These are phyloP conservation scores for Alliaria petiolata DNA, from an alignment of 345 rosid genomes.

Conservation along the genomic window DNA sequence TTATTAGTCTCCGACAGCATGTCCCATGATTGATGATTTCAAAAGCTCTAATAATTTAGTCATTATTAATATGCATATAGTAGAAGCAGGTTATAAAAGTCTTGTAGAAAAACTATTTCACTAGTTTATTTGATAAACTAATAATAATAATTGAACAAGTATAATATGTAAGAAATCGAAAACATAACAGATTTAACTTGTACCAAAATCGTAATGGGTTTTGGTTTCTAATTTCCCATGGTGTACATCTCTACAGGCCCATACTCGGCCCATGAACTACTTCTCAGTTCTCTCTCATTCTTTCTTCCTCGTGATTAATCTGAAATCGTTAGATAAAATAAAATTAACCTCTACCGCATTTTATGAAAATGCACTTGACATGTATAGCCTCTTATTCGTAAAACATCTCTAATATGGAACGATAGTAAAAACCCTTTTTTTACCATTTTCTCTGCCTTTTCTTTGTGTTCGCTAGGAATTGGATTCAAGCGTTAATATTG, in stretches of 20 bases:
- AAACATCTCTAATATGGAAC: background rate
- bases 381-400: background rate
- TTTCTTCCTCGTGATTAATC: too few relatives aligned
- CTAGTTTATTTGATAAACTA: background rate
- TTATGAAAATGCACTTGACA: background rate
- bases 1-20: conserved; percentile 23
- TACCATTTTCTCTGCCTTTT: background rate
- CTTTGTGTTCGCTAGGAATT: too few relatives aligned
- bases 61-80: background rate
- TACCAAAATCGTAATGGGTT: background rate
- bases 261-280: background rate
- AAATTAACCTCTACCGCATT: background rate
- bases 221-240: too few relatives aligned
- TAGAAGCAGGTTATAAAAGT: background rate
- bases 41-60: conserved; percentile 13
- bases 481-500: too few relatives aligned
- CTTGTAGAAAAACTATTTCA: background rate
- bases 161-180: too few relatives aligned
- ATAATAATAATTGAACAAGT: background rate
- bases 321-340: too few relatives aligned
- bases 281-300: too few relatives aligned
- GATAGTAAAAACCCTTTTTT: too few relatives aligned
- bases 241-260: too few relatives aligned
- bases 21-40: conserved; percentile 23
- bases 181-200: background rate